Conservation (phyloP, 805 yeast species). For the Brettanomyces anomalus region DNA sequence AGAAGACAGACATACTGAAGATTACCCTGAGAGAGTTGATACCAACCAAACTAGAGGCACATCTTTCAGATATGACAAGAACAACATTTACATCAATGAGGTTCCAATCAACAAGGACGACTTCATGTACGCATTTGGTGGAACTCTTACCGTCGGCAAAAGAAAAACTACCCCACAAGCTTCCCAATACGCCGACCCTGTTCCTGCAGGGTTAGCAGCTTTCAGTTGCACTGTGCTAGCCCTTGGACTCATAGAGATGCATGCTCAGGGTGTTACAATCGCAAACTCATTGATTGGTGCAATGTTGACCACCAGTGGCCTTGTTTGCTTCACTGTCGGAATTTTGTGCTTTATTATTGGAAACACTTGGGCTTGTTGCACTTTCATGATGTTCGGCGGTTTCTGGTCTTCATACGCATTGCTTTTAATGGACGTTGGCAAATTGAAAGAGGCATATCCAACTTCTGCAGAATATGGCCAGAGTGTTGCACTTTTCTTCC, state of each 20-base stretch:
- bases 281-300: slow-evolving; percentile 38
- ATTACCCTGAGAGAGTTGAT: background rate
- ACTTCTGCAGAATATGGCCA: slow-evolving; percentile 29
- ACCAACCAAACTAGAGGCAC: background rate
- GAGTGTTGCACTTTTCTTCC: slow-evolving; percentile 38
- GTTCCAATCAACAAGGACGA: slow-evolving; percentile 42
- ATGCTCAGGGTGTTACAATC: slow-evolving; percentile 35
- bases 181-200: slow-evolving; percentile 35
- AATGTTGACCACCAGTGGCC: slow-evolving; percentile 40
- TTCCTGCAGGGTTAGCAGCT: slow-evolving; percentile 45
- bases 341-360: slow-evolving; percentile 41
- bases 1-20: background rate
- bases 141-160: slow-evolving; percentile 38
- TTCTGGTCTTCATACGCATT: slow-evolving; percentile 46
- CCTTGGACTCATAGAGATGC: slow-evolving; percentile 36
- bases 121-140: slow-evolving; percentile 56
- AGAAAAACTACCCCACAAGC: slow-evolving; percentile 19
- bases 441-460: slow-evolving; percentile 30
- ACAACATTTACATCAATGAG: slow-evolving; percentile 33
- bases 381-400: slow-evolving; percentile 44
- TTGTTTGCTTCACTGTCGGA: slow-evolving; percentile 41
- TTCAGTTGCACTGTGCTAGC: slow-evolving; percentile 39
- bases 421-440: slow-evolving; percentile 35
- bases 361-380: slow-evolving; percentile 48
- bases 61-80: slow-evolving; percentile 6